Percentiles rank a stretch among this genome's conserved stretches.
Evolutionary conservation across 352 stramenopile species (phyloP).

Genomic region (Pythium brachiatum): DNA sequence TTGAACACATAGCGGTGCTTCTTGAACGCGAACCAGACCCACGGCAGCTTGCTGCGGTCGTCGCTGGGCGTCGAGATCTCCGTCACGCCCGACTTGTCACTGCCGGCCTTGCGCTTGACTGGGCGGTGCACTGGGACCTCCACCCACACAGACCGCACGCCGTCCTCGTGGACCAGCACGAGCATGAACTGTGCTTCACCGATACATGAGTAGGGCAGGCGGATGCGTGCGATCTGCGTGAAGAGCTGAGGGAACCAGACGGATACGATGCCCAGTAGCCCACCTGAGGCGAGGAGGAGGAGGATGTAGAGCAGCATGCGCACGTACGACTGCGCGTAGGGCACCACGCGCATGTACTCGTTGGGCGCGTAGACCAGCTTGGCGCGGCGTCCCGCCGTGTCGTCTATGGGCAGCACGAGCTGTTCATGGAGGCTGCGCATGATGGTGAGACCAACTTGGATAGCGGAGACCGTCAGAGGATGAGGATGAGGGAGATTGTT

Average conservation of each 20-base stretch:
- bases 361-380: conserved; percentile 44
- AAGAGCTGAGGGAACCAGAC: conserved; percentile 71
- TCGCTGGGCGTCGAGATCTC: not conserved
- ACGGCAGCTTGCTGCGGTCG: conserved; percentile 9
- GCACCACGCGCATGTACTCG: conserved; percentile 37
- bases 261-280: conserved; percentile 33
- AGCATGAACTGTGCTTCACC: conserved; percentile 50
- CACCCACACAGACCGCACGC: conserved; percentile 35
- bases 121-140: conserved; percentile 34
- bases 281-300: conserved; percentile 29
- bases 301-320: conserved; percentile 36
- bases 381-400: conserved; percentile 29
- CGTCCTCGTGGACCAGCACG: conserved; percentile 36
- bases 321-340: conserved; percentile 35
- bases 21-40: conserved; percentile 71
- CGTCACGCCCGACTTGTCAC: not conserved
- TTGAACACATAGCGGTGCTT: conserved; percentile 65
- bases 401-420: conserved; percentile 44
- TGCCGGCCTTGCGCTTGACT: not conserved
- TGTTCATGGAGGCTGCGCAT: conserved; percentile 50
- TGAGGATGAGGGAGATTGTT: not conserved
- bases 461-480: not conserved
- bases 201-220: conserved; percentile 24
- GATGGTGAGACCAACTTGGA: conserved; percentile 18
- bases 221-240: conserved; percentile 41